Evolutionary conservation across 345 rosid genomes (phyloP), one percentile per base, ranked within the genome.

Genomic region (Anacardium occidentale): DNA sequence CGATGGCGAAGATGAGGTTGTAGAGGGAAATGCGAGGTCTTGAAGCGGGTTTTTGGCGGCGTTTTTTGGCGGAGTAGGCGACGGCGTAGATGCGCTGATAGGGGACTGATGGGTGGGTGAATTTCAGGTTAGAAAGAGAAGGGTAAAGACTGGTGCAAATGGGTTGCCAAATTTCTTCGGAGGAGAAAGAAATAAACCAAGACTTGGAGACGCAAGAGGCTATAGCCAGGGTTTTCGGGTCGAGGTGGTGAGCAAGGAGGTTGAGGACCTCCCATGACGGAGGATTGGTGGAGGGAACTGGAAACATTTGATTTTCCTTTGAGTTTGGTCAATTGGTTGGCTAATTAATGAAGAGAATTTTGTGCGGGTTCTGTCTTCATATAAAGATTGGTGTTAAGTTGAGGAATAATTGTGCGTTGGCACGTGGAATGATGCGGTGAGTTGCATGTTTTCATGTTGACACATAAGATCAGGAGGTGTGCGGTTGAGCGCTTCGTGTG

Each of bases 181-280:
- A 72, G 11, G 89, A 82, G 84, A 84, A 78, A 62, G 80, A 74
- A 25, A 57, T 4, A 62, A 24, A 52, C 89, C 88, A 85, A 25
- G 79, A 67, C 32, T 62, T 81, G 56, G 82, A 82, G 21, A 85
- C 88, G 17, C 85, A 88, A 3, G 87, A 81, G 53, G 88, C 87
- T 5, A 71, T 24, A 62, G 85, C 89, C 34, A 84, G 69, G 62
- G 79, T 62, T 76, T 73, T 79, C 17, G 83, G 83, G 67, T 85
- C 88, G 44, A 88, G 85, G 69, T 71, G 57, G 52, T 72, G 56
- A 24, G 85, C 74, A 26, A 82, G 72, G 20, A 84, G 79, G 51
- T 60, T 26, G 7, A 84, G 76, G 62, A 74, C 81, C 52, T 85
- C 85, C 85, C 84, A 87, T 4, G 83, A 66, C 0, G 83, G 82